These are phyloP conservation scores for Pezicula rhizophila DNA, from an alignment of 2,329 filamentous ascomycete species.

Conservation along the genomic window DNA sequence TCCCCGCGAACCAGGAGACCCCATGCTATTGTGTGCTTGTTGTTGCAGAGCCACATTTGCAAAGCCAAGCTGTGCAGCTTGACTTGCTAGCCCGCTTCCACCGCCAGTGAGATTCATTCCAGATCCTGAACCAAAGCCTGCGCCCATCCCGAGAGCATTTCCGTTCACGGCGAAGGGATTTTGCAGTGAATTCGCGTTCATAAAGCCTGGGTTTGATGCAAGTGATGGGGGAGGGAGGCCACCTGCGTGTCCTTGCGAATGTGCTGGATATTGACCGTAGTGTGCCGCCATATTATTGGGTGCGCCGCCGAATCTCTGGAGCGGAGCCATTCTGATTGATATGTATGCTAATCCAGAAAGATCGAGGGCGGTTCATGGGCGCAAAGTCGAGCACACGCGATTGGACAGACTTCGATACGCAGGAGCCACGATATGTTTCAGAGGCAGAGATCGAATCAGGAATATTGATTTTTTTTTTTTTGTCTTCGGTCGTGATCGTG, in stretches of 20 bases:
- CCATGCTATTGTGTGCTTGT: slow-evolving; percentile 47
- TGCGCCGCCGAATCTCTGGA: slow-evolving; percentile 27
- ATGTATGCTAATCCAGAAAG: slow-evolving; percentile 25
- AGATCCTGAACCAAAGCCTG: slow-evolving; percentile 52
- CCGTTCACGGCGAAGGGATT: slow-evolving; percentile 57
- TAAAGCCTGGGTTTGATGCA: slow-evolving; percentile 64
- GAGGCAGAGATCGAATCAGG: background rate
- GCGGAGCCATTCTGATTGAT: slow-evolving; percentile 28
- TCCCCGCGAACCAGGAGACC: slow-evolving; percentile 47
- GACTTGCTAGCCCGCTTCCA: slow-evolving; percentile 70
- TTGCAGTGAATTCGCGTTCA: slow-evolving; percentile 60
- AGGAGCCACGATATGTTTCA: background rate
- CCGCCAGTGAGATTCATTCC: slow-evolving; percentile 41
- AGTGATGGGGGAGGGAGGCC: slow-evolving; percentile 51
- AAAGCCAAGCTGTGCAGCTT: slow-evolving; percentile 84
- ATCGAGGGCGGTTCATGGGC: slow-evolving; percentile 28
- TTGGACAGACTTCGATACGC: background rate
- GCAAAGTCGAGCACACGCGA: slow-evolving; percentile 19
- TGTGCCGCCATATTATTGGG: slow-evolving; percentile 29
- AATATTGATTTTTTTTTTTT: no score
- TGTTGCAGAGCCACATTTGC: slow-evolving; percentile 66
- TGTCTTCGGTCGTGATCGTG: background rate
- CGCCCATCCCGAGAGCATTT: slow-evolving; percentile 49
- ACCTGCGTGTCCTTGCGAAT: slow-evolving; percentile 38
- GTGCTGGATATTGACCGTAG: slow-evolving; percentile 39